These are phyloP conservation scores for Ustilago curta DNA, from an alignment of 1,284 basidiomycete genomes.

Conservation along the genomic window DNA sequence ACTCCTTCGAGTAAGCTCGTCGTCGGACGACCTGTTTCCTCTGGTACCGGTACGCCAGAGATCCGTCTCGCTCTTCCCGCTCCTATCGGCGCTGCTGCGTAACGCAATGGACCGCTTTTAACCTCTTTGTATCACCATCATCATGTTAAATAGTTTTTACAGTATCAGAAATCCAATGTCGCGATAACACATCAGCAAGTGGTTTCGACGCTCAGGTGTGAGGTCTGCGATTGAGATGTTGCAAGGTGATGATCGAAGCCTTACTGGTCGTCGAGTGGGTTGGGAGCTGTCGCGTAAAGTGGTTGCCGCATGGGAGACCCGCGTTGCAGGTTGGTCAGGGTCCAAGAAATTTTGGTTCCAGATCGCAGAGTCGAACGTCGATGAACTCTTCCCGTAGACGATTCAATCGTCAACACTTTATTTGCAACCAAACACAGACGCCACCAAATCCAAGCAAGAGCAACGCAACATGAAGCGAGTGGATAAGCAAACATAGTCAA, in stretches of 20 bases:
- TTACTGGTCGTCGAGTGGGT: background rate
- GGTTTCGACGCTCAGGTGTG: too few relatives aligned
- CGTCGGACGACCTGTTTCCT: slow-evolving; percentile 71
- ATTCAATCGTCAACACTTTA: background rate
- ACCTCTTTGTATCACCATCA: too few relatives aligned
- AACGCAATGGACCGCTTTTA: slow-evolving; percentile 3
- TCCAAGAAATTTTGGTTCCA: slow-evolving; percentile 14
- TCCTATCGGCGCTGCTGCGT: slow-evolving; percentile 33
- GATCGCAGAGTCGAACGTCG: slow-evolving; percentile 15
- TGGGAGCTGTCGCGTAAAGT: slow-evolving; percentile 12
- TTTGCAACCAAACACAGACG: slow-evolving; percentile 8
- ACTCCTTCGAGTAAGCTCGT: slow-evolving; percentile 93
- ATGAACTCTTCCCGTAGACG: background rate
- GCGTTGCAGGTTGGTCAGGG: slow-evolving; percentile 6
- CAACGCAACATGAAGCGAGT: background rate
- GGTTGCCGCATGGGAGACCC: background rate
- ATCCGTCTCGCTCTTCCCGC: slow-evolving; percentile 52
- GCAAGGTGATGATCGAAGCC: background rate
- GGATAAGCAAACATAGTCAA: background rate
- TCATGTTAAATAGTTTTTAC: slow-evolving; percentile 30
- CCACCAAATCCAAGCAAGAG: background rate
- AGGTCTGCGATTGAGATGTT: too few relatives aligned
- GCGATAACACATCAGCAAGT: background rate
- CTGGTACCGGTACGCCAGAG: slow-evolving; percentile 63
- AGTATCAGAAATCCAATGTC: slow-evolving; percentile 1